phyloP scores from a whole-genome alignment of 2,329 filamentous ascomycete genomes.

The Aureobasidium pullulans region DNA sequence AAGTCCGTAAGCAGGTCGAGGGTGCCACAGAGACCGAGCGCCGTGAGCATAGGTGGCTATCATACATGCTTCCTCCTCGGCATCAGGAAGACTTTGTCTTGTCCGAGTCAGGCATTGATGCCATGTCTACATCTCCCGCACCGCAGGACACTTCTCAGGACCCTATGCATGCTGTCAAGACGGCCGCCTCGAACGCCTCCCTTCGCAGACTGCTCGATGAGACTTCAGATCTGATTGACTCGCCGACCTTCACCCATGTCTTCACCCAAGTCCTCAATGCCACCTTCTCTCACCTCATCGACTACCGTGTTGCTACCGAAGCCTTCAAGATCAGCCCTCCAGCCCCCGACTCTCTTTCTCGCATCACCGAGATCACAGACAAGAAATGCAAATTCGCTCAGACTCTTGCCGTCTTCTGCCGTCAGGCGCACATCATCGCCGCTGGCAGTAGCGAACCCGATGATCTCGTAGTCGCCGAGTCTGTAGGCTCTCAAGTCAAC shows the following conservation, averaged over 20 bases:
- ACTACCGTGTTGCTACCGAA: constrained; percentile 70
- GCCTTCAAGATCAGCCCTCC: constrained; percentile 57
- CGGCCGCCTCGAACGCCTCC: constrained; percentile 45
- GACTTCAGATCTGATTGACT: constrained; percentile 91
- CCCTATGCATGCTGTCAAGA: constrained; percentile 21
- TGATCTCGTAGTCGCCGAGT: constrained; percentile 23
- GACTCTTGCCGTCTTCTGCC: constrained; percentile 79
- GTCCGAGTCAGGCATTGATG: constrained; percentile 70
- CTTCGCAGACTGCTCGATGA: constrained; percentile 86
- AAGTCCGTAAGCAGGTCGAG: constrained; percentile 80
- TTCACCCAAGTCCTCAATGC: constrained; percentile 79
- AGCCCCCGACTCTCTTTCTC: constrained; percentile 31
- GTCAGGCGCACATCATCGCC: constrained; percentile 85
- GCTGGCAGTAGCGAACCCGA: constrained; percentile 62
- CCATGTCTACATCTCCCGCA: constrained; percentile 29
- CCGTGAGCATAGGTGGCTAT: constrained; percentile 65
- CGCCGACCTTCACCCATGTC: constrained; percentile 81
- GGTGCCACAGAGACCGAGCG: constrained; percentile 60
- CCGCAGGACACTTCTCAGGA: constrained; percentile 20
- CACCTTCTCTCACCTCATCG: constrained; percentile 75
- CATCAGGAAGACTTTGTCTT: constrained; percentile 79
- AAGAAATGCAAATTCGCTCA: constrained; percentile 71
- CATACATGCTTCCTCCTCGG: constrained; percentile 70
- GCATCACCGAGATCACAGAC: constrained; percentile 42
- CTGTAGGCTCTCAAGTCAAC: constrained; percentile 31